Evolutionary conservation across 2,329 filamentous ascomycete species (phyloP).

Genomic region (Cladosporium phlei): DNA sequence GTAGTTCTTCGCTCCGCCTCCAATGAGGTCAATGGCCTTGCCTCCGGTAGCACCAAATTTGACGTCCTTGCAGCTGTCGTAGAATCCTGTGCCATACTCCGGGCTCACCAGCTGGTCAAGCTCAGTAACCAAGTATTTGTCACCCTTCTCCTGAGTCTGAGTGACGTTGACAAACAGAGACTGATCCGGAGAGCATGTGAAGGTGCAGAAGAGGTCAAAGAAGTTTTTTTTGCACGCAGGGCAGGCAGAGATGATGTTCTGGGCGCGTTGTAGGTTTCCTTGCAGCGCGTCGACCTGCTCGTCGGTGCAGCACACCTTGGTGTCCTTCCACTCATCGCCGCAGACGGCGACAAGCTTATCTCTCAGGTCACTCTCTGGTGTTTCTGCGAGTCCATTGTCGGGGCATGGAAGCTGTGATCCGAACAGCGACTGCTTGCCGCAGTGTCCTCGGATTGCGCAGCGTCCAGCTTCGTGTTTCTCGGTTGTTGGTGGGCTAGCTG

Average conservation of each 20-base stretch:
- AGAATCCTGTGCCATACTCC: conserved; percentile 81
- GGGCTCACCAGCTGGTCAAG: conserved; percentile 84
- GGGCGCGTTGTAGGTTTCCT: conserved; percentile 79
- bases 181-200: conserved; percentile 96
- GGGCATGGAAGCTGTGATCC: conserved; percentile 85
- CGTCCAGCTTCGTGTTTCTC: conserved; percentile 75
- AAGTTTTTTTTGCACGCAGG: conserved; percentile 98
- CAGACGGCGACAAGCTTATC: conserved; percentile 79
- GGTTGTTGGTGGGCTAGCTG: conserved; percentile 25
- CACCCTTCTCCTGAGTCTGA: conserved; percentile 53
- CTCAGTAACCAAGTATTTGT: conserved; percentile 72
- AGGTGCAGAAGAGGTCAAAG: conserved; percentile 96
- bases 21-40: conserved; percentile 92
- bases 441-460: conserved; percentile 86
- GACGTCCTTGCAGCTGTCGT: conserved; percentile 96
- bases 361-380: conserved; percentile 67
- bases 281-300: conserved; percentile 79
- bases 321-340: conserved; percentile 77
- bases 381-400: conserved; percentile 77
- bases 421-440: conserved; percentile 86
- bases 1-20: conserved; percentile 89
- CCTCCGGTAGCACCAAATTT: conserved; percentile 94
- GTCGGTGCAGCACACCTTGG: conserved; percentile 76
- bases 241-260: conserved; percentile 84
- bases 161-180: conserved; percentile 94